Base-by-base conservation (phyloP, 148 eudicot species). In the Cornus kousa region DNA sequence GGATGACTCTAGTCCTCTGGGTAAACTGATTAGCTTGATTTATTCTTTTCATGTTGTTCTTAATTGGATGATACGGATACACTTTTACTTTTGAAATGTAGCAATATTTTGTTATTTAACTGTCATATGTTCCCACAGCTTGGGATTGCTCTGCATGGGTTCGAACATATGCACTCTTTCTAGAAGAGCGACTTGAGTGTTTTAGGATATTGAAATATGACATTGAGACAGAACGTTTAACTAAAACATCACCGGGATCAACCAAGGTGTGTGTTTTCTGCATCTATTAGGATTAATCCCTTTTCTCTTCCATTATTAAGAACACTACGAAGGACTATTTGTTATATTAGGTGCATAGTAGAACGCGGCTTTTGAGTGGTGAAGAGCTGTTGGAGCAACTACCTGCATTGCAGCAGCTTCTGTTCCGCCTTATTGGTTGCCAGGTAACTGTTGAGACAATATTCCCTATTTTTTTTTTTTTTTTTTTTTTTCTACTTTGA, bases 141-240 rank as follows among this genome's bases (percentile, higher is more conserved):
- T 95, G 98, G 98, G 99, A 95, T 85, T 95, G 97, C 83, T 95
- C 99, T 60, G 99, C 98, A 11, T 95, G 99, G 97, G 91, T 93
- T 20, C 91, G 99, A 5, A 90, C 99, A 28, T 95, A 95, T 79
- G 98, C 97, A 23, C 92, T 90, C 55, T 95, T 88, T 85, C 87
- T 95, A 31, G 99, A 95, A 84, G 99, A 95, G 81, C 82, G 99
- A 70, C 91, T 95, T 2, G 98, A 95, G 87, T 95, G 99, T 80
- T 91, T 86, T 79, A 87, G 97, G 86, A 84, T 86, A 31, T 76
- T 95, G 68, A 93, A 87, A 80, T 93, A 90, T 72, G 99, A 95
- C 76, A 95, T 95, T 77, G 97, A 89, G 80, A 77, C 97, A 59
- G 99, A 95, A 67, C 87, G 87, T 65, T 82, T 88, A 76, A 88